Percentiles rank a stretch among this genome's conserved stretches.
Conservation (phyloP, 177 flowering plant genomes). For the Vitis hybrid region DNA sequence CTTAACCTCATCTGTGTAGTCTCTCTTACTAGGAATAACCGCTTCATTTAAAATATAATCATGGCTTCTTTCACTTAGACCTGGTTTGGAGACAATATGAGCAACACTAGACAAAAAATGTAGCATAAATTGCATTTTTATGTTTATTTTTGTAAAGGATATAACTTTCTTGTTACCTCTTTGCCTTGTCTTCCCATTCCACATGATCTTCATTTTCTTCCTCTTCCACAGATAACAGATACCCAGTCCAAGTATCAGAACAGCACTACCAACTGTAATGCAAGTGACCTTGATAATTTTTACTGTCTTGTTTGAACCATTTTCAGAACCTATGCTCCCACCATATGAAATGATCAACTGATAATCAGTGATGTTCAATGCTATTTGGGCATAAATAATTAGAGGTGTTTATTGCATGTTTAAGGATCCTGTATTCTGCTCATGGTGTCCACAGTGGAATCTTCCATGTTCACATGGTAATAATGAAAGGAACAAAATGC, state of each 20-base stretch:
- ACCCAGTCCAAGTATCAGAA: slow-evolving; percentile 21
- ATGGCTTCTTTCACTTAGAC: slow-evolving; percentile 39
- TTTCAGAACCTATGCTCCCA: slow-evolving; percentile 2
- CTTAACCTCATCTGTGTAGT: slow-evolving; percentile 23
- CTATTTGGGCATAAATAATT: too few relatives aligned
- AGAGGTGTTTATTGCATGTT: not conserved
- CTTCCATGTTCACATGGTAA: too few relatives aligned
- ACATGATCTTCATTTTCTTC: slow-evolving; percentile 4
- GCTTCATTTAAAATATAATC: slow-evolving; percentile 27
- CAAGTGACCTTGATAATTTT: slow-evolving; percentile 16
- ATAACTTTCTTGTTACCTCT: slow-evolving; percentile 23
- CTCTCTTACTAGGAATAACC: slow-evolving; percentile 29
- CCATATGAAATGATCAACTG: not conserved
- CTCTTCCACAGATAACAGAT: slow-evolving; percentile 30
- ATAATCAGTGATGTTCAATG: not conserved
- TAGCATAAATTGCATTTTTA: not conserved
- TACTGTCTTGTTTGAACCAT: slow-evolving; percentile 9
- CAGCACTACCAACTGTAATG: slow-evolving; percentile 21
- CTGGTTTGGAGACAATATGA: slow-evolving; percentile 18
- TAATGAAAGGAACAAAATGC: too few relatives aligned
- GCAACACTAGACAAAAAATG: not conserved
- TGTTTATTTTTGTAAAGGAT: not conserved
- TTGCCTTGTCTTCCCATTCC: slow-evolving; percentile 3
- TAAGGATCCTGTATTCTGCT: not conserved
- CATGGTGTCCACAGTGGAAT: not conserved